Conservation (phyloP, 352 stramenopile genomes). For the Phytopythium ostracodes region DNA sequence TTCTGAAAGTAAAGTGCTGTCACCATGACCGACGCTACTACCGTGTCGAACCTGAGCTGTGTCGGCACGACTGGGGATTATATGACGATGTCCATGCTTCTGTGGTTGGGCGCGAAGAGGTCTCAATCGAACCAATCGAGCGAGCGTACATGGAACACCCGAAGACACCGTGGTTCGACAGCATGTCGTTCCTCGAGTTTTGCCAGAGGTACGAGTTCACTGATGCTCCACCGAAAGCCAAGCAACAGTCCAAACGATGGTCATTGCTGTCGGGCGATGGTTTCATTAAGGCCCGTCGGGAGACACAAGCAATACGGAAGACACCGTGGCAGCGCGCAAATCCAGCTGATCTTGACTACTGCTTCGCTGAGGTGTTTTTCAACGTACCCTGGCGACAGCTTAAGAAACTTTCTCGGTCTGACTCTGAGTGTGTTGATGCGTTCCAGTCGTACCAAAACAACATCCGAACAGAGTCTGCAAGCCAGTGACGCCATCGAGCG, state of each 20-base stretch:
- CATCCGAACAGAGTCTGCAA: background rate
- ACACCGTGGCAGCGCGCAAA: background rate
- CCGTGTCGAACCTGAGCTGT: slow-evolving; percentile 1
- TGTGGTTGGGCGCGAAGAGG: too few relatives aligned
- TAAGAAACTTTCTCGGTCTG: background rate
- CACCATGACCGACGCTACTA: slow-evolving; percentile 7
- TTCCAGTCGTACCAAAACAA: background rate
- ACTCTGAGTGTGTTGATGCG: background rate
- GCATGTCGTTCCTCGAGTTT: background rate
- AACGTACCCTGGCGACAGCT: background rate
- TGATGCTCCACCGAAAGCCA: background rate
- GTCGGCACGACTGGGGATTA: background rate
- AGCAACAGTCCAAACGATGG: background rate
- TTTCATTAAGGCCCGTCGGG: background rate
- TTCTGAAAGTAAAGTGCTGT: slow-evolving; percentile 6
- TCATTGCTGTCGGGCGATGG: background rate
- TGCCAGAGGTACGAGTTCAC: background rate
- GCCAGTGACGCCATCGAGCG: too few relatives aligned
- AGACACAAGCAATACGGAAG: background rate
- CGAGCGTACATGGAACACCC: background rate
- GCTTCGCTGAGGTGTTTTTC: background rate
- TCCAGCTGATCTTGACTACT: background rate
- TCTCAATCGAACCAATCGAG: background rate
- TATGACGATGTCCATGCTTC: background rate
- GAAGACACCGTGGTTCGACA: background rate